Evolutionary conservation across 768 basidiomycete genomes (phyloP), one percentile per base, ranked within the genome.

Genomic region (Collybia nuda): DNA sequence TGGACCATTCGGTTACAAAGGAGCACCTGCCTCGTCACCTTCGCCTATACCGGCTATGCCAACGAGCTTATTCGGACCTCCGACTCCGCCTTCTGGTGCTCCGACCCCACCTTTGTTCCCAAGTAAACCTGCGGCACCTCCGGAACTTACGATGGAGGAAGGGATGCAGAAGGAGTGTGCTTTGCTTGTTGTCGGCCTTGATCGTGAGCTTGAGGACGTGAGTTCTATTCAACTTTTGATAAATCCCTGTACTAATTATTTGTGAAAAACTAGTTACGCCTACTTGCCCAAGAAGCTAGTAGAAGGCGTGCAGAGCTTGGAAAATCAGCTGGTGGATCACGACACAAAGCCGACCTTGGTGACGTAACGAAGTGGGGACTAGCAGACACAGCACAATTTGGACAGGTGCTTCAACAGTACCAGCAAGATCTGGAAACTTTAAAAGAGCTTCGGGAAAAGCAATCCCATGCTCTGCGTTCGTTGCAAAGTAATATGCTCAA

Each of bases 141-240:
- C 55, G 0, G 58, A 67, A 40, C 51, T 67, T 49, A 52, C 73
- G 50, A 57, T 77, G 53, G 78, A 83, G 52, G 77, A 81, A 47
- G 84, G 85, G 8, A 81, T 93, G 79, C 86, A 89, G 57, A 73
- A 75, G 15, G 84, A 91, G 59, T 85, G 85, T 55, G 56, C 62
- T 2, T 40, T 72, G 28, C 69, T 93, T 28, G 71, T 84, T 37
- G 48, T 54, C 1, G 67, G 62, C 11, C 62, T 90, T 36, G 61
- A 54, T 2, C 72, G 67, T 32, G 87, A 90, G 52, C 65, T 93
- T 0, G 69, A 80, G 21, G 67, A 74, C 36, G 91, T 91, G 62
- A 58, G 84, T 73, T 18, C 22, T 8, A 41, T 11, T 28, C 28
- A 9, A 11, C 6, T 29, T n/a, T 49, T 40, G 49, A 37, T 48